These are phyloP conservation scores for Multifurca ochricompacta DNA, from an alignment of 768 basidiomycete genomes.

Conservation along the genomic window DNA sequence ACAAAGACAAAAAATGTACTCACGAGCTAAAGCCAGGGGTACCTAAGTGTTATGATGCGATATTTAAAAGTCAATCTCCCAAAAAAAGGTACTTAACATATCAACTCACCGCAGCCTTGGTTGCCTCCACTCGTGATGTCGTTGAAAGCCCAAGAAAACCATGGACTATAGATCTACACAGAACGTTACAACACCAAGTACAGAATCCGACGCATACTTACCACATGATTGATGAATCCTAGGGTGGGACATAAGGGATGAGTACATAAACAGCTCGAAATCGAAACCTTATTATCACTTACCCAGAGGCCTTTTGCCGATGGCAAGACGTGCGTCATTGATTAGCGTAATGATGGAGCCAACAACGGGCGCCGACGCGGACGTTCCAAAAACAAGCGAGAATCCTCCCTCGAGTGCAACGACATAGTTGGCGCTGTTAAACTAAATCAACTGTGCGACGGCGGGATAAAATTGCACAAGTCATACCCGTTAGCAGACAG, in stretches of 20 bases:
- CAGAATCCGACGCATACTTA: background rate
- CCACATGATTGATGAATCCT: constrained; percentile 10
- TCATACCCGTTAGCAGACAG: constrained; percentile 30
- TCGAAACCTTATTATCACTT: background rate
- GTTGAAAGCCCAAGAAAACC: background rate
- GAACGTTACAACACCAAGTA: background rate
- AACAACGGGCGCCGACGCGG: constrained; percentile 29
- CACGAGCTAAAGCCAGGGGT: constrained; percentile 6
- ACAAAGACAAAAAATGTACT: background rate
- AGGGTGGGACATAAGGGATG: background rate
- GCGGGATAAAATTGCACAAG: background rate
- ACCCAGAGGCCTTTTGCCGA: constrained; percentile 22
- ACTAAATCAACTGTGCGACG: background rate
- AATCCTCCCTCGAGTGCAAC: constrained; percentile 24
- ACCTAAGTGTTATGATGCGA: background rate
- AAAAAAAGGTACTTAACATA: background rate
- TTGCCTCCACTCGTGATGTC: constrained; percentile 9
- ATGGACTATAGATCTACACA: background rate
- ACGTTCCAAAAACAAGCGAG: constrained; percentile 30
- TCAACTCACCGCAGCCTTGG: constrained; percentile 11
- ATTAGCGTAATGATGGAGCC: constrained; percentile 30
- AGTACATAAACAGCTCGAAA: background rate
- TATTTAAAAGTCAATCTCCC: background rate
- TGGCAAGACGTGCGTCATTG: constrained; percentile 32
- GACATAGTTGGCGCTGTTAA: constrained; percentile 1